These are phyloP conservation scores for Fusarium nodosum DNA, from an alignment of 2,329 filamentous ascomycete species.

Conservation along the genomic window DNA sequence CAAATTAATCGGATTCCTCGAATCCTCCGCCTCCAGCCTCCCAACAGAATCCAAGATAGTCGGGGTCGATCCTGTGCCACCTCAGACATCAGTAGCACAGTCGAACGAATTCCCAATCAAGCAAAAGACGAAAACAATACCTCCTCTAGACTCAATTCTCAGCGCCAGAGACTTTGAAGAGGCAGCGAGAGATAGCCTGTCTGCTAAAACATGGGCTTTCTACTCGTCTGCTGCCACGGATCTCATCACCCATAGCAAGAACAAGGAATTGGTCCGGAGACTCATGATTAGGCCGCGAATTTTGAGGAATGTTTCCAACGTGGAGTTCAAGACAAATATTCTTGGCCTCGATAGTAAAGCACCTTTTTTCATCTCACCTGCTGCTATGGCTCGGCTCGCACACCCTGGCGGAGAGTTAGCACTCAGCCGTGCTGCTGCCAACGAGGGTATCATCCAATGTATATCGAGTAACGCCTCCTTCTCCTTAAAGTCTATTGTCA, in stretches of 20 bases:
- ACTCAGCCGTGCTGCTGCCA: conserved; percentile 45
- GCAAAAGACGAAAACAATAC: background rate
- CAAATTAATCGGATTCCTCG: conserved; percentile 64
- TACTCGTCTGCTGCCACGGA: conserved; percentile 76
- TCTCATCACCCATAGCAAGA: conserved; percentile 67
- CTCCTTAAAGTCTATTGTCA: conserved; percentile 44
- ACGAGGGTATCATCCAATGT: conserved; percentile 47
- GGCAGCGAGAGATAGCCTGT: conserved; percentile 67
- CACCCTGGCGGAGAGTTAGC: conserved; percentile 72
- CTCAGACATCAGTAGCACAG: background rate
- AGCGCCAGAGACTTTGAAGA: conserved; percentile 65
- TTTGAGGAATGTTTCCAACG: conserved; percentile 66
- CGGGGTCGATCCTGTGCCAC: conserved; percentile 1
- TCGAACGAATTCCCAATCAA: background rate
- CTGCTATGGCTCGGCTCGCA: conserved; percentile 73
- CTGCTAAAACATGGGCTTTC: conserved; percentile 76
- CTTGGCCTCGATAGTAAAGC: conserved; percentile 65
- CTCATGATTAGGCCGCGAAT: conserved; percentile 72
- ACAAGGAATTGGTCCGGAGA: conserved; percentile 65
- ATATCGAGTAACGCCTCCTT: conserved; percentile 48
- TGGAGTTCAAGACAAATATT: conserved; percentile 66
- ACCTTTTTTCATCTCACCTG: conserved; percentile 74
- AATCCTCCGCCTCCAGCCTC: conserved; percentile 41
- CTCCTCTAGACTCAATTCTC: conserved; percentile 4
- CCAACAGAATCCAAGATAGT: background rate